These are phyloP conservation scores for Bryoglossum gracile DNA, from an alignment of 495 filamentous ascomycete genomes.

Conservation along the genomic window DNA sequence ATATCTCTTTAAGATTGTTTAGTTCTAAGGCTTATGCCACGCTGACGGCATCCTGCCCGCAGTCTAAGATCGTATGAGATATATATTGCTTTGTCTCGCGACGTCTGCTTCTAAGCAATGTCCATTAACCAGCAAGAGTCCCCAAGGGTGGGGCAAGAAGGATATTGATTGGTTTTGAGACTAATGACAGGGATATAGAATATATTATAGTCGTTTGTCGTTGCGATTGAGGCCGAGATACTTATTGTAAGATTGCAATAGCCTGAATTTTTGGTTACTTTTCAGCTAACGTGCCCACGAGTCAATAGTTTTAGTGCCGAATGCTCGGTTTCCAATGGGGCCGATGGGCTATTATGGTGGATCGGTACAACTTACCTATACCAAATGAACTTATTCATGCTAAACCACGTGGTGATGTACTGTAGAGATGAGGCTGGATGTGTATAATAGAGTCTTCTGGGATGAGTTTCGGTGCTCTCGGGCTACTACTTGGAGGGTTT, in stretches of 20 bases:
- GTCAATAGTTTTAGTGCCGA: constrained; percentile 17
- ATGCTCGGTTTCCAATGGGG: constrained; percentile 9
- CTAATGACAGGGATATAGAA: constrained; percentile 9
- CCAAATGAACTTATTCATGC: constrained; percentile 15
- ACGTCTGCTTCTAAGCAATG: too few species aligned
- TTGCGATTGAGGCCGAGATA: constrained; percentile 14
- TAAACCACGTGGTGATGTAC: constrained; percentile 12
- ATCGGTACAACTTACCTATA: constrained; percentile 14
- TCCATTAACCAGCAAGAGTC: too few species aligned
- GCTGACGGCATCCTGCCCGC: too few species aligned
- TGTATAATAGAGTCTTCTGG: constrained; percentile 10
- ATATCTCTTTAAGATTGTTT: constrained; percentile 14
- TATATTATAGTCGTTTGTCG: constrained; percentile 9
- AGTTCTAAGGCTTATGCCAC: constrained; percentile 13
- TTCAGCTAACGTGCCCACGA: constrained; percentile 16
- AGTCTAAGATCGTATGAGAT: too few species aligned
- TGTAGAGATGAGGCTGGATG: constrained; percentile 13
- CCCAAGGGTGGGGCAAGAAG: too few species aligned
- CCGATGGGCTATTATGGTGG: constrained; percentile 11
- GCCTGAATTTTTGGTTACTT: constrained; percentile 10
- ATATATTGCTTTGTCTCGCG: too few species aligned
- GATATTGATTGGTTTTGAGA: constrained; percentile 6
- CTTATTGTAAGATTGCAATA: constrained; percentile 16
- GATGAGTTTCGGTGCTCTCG: constrained; percentile 13
- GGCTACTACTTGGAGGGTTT: constrained; percentile 12